A percentile compares a stretch with the other conserved stretches of the same genome.
These are phyloP conservation scores for Aulographum hederae DNA, from an alignment of 2,329 filamentous ascomycete genomes.

Conservation along the genomic window DNA sequence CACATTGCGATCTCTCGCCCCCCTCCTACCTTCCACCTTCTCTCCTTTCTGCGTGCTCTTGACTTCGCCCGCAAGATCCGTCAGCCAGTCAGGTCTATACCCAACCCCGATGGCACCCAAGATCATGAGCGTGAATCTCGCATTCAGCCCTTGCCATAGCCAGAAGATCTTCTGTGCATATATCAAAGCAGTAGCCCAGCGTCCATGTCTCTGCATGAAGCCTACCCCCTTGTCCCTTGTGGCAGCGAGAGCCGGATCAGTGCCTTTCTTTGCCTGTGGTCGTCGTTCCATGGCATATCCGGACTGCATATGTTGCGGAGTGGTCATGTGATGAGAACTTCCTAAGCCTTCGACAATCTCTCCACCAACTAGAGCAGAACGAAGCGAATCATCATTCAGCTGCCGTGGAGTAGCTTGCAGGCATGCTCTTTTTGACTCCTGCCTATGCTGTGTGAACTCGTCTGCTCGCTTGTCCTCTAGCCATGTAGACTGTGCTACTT, in stretches of 20 bases:
- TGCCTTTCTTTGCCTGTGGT: conserved; percentile 24
- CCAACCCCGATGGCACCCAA: conserved; percentile 42
- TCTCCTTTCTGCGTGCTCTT: conserved; percentile 6
- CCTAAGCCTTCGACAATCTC: no score
- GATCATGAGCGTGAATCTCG: conserved; percentile 33
- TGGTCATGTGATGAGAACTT: no score
- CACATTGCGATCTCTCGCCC: conserved; percentile 10
- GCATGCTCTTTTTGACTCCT: no score
- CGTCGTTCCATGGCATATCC: conserved; percentile 54
- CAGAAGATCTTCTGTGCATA: conserved; percentile 60
- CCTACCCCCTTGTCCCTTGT: conserved; percentile 48
- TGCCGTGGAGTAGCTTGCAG: no score
- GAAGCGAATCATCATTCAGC: no score
- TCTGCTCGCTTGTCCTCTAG: conserved; percentile 70
- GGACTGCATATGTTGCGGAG: conserved; percentile 13
- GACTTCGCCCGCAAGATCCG: conserved; percentile 28
- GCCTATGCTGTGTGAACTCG: conserved; percentile 44
- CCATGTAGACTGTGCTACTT: conserved; percentile 66
- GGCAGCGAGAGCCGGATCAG: conserved; percentile 6
- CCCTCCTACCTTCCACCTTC: conserved; percentile 21
- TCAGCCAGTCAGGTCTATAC: conserved; percentile 45
- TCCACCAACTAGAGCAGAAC: no score
- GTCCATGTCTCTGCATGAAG: conserved; percentile 56
- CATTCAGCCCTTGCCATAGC: conserved; percentile 40
- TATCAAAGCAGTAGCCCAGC: conserved; percentile 59